These are phyloP conservation scores for Cryptococcus jaspeensis DNA, from an alignment of 1,284 basidiomycete genomes.

Conservation along the genomic window DNA sequence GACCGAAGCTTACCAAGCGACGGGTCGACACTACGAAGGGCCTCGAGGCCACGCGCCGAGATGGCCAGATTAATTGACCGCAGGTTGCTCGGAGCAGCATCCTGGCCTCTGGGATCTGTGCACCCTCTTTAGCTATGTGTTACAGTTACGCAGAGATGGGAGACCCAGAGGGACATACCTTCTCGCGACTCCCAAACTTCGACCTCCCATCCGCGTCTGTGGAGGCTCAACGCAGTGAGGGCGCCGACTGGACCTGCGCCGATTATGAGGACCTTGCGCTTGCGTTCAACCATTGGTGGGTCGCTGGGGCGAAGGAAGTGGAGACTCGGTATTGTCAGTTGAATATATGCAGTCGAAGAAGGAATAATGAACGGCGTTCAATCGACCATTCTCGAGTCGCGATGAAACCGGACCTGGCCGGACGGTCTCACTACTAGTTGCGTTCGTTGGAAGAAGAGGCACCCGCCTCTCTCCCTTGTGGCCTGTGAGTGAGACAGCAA, in stretches of 20 bases:
- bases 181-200: conserved; percentile 84
- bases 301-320: too few relatives aligned
- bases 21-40: conserved; percentile 75
- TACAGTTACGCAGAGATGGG: background rate
- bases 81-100: conserved; percentile 42
- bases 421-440: too few relatives aligned
- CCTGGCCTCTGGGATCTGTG: conserved; percentile 45
- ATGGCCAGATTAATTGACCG: conserved; percentile 97
- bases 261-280: conserved; percentile 54
- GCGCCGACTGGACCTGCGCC: conserved; percentile 96
- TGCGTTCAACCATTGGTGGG: conserved; percentile 3
- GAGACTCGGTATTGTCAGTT: too few relatives aligned
- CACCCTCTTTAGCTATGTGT: background rate
- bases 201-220: conserved; percentile 84
- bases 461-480: too few relatives aligned
- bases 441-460: too few relatives aligned
- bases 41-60: conserved; percentile 86
- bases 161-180: conserved; percentile 57
- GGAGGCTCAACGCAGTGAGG: conserved; percentile 80
- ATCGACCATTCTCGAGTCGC: too few relatives aligned
- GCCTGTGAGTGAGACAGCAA: too few relatives aligned
- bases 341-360: too few relatives aligned
- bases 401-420: too few relatives aligned
- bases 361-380: too few relatives aligned
- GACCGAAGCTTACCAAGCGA: conserved; percentile 52